Conservation (phyloP, 202 grass and related monocot genomes). For the Setaria viridis region DNA sequence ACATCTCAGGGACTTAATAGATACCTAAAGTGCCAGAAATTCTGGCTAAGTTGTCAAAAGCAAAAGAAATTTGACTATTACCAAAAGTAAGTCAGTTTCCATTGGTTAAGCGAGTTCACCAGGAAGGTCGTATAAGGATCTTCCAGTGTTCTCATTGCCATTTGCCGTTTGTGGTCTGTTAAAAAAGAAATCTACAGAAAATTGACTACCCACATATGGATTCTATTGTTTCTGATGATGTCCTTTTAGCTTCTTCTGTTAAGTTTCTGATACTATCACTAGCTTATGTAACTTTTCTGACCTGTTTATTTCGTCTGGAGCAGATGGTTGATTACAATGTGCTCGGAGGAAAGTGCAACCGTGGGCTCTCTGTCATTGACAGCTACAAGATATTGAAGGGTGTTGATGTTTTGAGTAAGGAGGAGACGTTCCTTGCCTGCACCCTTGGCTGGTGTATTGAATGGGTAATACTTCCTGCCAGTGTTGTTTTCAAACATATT, state of each 20-base stretch:
- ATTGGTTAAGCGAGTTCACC: background rate
- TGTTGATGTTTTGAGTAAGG: constrained; percentile 54
- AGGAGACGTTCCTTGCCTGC: constrained; percentile 69
- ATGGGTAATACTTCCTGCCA: constrained; percentile 58
- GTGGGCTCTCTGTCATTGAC: constrained; percentile 77
- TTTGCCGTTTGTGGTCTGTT: constrained; percentile 11
- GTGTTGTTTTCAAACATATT: constrained; percentile 37
- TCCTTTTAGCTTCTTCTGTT: constrained; percentile 31
- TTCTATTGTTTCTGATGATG: background rate
- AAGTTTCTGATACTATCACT: background rate
- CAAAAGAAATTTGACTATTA: background rate
- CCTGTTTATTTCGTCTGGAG: constrained; percentile 43
- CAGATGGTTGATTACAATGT: constrained; percentile 99
- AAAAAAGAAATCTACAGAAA: constrained; percentile 14
- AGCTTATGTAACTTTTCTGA: constrained; percentile 19
- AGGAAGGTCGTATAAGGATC: constrained; percentile 17
- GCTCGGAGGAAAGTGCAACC: constrained; percentile 88
- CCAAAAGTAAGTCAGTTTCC: background rate
- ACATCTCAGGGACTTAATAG: background rate
- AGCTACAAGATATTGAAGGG: constrained; percentile 82
- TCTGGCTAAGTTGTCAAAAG: background rate
- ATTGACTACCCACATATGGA: background rate
- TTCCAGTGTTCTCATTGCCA: background rate
- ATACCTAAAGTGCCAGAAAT: background rate
- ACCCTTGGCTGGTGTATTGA: constrained; percentile 91